Base-by-base conservation (phyloP, 257 asterid genomes). In the Anisodus acutangulus region DNA sequence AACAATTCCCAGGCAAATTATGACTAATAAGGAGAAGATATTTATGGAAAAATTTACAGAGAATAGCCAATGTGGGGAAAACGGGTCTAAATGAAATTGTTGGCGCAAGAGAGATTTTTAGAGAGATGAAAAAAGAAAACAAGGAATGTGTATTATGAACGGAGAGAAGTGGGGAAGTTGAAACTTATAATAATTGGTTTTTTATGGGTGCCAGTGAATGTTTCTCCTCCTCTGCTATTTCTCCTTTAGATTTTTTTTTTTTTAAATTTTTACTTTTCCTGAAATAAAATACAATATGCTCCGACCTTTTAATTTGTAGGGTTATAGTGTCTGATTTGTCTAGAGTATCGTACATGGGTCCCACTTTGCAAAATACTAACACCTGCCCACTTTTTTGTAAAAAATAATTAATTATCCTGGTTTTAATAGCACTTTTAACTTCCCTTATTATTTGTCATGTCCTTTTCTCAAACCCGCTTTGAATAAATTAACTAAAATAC, bases 191-290 rank as follows among this genome's bases (percentile, higher is more conserved):
- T 76, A 51, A 63, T 4, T 53, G 35, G 35, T 53, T 26, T 39
- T 70, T 76, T 15, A 51, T 49, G 81, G 81, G 26, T 76, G 81
- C 64, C 81, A 26, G 64, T 76, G 64, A 76, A 76, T 51, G 64
- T 53, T 76, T 76, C 81, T 76, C 81, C 81, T 22, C 81, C 81
- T 76, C 47, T 19, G 63, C 81, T 51, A 76, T 47, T 72, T 22
- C 26, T 22, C 26, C 26, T 22, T 22, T 22, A 22, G 9, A 26
- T 0, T 1, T 0, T 70, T 71, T 43, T 15, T 57, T 57, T 57
- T 4, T 15, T 15, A 15, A 58, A 17, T 8, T 22, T 54, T 54
- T 11, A 11, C 4, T 67, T 66, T 35, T 0, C 4, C 26, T 31
- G 6, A 72, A 72, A 47, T 47, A 47, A 47, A 72, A 47, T 72